Evolutionary conservation across 306 rosid genomes (phyloP).

Genomic region (Vigna reflexopilosa): DNA sequence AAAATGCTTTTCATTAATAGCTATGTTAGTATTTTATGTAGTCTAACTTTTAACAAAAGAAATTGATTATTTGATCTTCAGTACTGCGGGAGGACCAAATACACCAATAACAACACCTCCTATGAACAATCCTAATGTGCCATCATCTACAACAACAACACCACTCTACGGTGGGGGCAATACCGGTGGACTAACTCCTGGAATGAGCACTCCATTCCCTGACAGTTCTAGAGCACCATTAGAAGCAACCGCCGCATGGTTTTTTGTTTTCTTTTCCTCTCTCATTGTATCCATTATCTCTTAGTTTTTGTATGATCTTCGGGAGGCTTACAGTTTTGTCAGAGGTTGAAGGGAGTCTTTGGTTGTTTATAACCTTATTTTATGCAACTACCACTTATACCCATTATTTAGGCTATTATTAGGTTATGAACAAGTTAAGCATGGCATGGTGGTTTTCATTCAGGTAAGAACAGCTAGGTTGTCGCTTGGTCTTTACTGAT

Average conservation of each 20-base stretch:
- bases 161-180: constrained; percentile 53
- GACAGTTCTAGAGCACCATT: constrained; percentile 57
- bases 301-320: constrained; percentile 37
- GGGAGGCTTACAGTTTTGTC: constrained; percentile 79
- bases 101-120: constrained; percentile 58
- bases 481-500: constrained; percentile 12
- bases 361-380: constrained; percentile 48
- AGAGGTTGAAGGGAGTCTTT: constrained; percentile 50
- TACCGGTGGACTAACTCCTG: constrained; percentile 52
- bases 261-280: constrained; percentile 38
- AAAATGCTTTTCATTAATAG: constrained; percentile 11
- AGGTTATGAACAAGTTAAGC: constrained; percentile 51
- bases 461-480: constrained; percentile 41
- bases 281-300: constrained; percentile 42
- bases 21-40: background rate
- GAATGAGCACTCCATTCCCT: constrained; percentile 51
- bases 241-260: constrained; percentile 23
- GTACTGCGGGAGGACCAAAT: constrained; percentile 79
- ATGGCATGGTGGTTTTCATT: constrained; percentile 33
- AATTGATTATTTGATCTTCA: constrained; percentile 36
- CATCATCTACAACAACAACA: constrained; percentile 52
- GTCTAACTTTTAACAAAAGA: constrained; percentile 35
- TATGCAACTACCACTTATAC: constrained; percentile 27
- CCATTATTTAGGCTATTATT: constrained; percentile 22
- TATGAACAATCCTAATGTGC: constrained; percentile 51